Conservation (phyloP, 345 rosid species). For the Anacardium occidentale region DNA sequence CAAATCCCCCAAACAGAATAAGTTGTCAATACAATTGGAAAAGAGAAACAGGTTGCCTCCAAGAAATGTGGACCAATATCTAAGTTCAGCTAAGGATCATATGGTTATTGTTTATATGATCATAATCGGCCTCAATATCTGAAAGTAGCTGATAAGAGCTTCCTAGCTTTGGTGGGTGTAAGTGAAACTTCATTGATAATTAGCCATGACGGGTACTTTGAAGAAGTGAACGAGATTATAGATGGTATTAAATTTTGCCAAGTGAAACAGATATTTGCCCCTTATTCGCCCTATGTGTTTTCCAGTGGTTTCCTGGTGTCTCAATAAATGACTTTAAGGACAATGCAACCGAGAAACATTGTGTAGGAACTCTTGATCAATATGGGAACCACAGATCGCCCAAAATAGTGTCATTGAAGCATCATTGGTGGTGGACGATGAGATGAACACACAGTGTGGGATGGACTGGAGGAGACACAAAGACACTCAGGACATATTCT, state of each 20-base stretch:
- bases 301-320: constrained; percentile 57
- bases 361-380: constrained; percentile 86
- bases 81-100: constrained; percentile 60
- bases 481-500: constrained; percentile 67
- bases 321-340: constrained; percentile 68
- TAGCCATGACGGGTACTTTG: constrained; percentile 93
- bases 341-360: constrained; percentile 48
- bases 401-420: constrained; percentile 89
- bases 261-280: constrained; percentile 88
- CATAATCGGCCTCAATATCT: constrained; percentile 93
- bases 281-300: constrained; percentile 80
- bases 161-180: constrained; percentile 77
- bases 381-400: constrained; percentile 89
- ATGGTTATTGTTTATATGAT: constrained; percentile 80
- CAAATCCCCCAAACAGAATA: constrained; percentile 57
- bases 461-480: constrained; percentile 76
- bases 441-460: constrained; percentile 96
- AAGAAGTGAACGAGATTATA: constrained; percentile 82
- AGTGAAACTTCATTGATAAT: constrained; percentile 81
- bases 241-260: constrained; percentile 76
- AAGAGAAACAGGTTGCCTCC: constrained; percentile 62
- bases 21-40: constrained; percentile 57
- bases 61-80: constrained; percentile 63
- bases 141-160: constrained; percentile 67
- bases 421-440: constrained; percentile 99